Base-by-base conservation (phyloP, 2,329 filamentous ascomycete genomes). In the Ophiosphaerella narmari region DNA sequence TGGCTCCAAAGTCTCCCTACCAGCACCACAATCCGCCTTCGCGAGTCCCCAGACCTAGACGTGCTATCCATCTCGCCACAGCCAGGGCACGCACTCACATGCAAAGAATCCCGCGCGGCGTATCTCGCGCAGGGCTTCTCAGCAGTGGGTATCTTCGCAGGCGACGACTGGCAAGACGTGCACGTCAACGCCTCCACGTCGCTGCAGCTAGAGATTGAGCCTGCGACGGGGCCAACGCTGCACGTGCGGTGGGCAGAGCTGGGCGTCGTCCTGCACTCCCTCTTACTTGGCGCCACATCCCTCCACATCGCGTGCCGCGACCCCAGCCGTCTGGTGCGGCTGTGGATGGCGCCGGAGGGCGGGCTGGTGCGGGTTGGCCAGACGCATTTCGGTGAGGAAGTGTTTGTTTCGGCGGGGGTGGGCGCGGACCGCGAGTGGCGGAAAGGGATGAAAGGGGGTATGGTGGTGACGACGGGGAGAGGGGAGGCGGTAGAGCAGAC, bases 211-310 rank as follows among this genome's bases (percentile, higher is more conserved):
- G 33, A 54, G 36, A 56, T 59, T 16, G 34, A 26, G 8, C 49
- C 48, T 8, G 49, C 46, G 3, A 48, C 38, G 14, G 41, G 41
- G 32, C 43, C 43, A 4, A 35, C 26, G 33, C 38, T 52, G 12
- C 50, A 48, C 34, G 55, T 50, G 47, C 57, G 50, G 2, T 60
- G 55, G 55, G 50, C 52, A 36, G 55, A 60, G 24, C 39, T 60
- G 14, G 49, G 43, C 35, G 41, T 43, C 23, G 39, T 54, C 4
- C 39, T 60, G 5, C 39, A 48, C 33, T 52, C 54, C n/a, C 52
- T 43, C 9, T 50, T 60, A 6, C 47, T 39, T 12, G 47, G 31
- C 4, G 44, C 41, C 21, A 48, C 38, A 24, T 46, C 39, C 39
- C 38, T 58, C 5, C 52, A 53, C 9, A 54, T 58, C 8, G 40